These are phyloP conservation scores for Quercus tomentella DNA, from an alignment of 331 rosid genomes.

Conservation along the genomic window DNA sequence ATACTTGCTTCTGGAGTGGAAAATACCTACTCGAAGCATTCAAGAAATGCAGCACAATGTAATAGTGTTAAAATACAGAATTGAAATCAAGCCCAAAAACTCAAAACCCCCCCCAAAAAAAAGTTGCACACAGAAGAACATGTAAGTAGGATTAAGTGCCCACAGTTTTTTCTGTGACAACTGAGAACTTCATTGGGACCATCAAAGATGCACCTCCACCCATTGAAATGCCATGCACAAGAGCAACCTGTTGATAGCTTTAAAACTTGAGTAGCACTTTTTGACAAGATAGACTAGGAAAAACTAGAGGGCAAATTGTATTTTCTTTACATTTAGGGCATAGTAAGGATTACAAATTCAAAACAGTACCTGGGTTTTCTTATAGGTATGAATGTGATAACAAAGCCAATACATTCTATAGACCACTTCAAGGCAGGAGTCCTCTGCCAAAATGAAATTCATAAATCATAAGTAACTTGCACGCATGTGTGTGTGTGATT, in stretches of 20 bases:
- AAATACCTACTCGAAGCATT: conserved; percentile 54
- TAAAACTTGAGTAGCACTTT: not conserved
- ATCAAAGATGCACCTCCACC: conserved; percentile 96
- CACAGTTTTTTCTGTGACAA: conserved; percentile 88
- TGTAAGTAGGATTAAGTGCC: conserved; percentile 23
- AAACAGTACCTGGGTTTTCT: conserved; percentile 67
- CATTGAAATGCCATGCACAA: conserved; percentile 89
- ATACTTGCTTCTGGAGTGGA: conserved; percentile 95
- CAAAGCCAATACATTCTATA: conserved; percentile 95
- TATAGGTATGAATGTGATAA: conserved; percentile 78
- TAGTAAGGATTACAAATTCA: not conserved
- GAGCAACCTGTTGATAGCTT: conserved; percentile 64
- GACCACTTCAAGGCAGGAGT: conserved; percentile 82
- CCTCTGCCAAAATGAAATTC: conserved; percentile 54
- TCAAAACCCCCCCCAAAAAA: no score
- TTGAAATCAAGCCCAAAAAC: not conserved
- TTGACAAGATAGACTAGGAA: not conserved
- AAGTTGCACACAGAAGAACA: conserved; percentile 3
- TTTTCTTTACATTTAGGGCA: not conserved
- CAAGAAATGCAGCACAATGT: not conserved
- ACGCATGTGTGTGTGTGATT: not conserved
- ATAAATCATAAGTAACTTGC: not conserved
- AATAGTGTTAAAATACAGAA: not conserved
- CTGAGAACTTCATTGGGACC: conserved; percentile 88
- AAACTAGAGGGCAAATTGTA: not conserved